These are phyloP conservation scores for Bryoglossum gracile DNA, from an alignment of 495 filamentous ascomycete genomes.

Conservation along the genomic window DNA sequence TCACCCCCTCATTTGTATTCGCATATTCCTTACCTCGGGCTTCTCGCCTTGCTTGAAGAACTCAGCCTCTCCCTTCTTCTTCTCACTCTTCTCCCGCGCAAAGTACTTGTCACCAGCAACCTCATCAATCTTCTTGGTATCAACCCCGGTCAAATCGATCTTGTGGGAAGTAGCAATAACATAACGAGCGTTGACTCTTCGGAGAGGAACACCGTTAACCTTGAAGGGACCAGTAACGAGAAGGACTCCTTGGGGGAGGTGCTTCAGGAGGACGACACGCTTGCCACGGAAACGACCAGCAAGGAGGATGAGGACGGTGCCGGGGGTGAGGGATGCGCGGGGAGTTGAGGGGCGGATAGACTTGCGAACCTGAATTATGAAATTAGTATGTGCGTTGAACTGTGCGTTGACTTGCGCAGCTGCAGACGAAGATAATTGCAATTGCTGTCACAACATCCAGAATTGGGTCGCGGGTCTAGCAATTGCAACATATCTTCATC, in stretches of 20 bases:
- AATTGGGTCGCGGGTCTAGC: not conserved
- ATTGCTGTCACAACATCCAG: slow-evolving; percentile 10
- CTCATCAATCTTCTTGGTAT: slow-evolving; percentile 78
- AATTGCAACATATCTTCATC: slow-evolving; percentile 5
- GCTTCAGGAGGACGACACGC: slow-evolving; percentile 97
- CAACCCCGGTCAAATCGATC: slow-evolving; percentile 78
- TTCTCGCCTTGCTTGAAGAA: slow-evolving; percentile 99
- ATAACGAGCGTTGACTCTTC: slow-evolving; percentile 96
- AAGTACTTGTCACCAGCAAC: slow-evolving; percentile 82
- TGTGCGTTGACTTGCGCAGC: not conserved
- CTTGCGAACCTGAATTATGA: slow-evolving; percentile 75
- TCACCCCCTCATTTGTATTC: not conserved
- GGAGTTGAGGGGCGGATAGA: slow-evolving; percentile 74
- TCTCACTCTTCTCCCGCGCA: slow-evolving; percentile 81
- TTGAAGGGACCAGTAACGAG: slow-evolving; percentile 99
- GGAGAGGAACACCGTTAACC: slow-evolving; percentile 98
- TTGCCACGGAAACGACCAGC: slow-evolving; percentile 99
- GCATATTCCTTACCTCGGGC: slow-evolving; percentile 65
- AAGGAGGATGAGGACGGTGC: slow-evolving; percentile 94
- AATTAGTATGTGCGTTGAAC: slow-evolving; percentile 8
- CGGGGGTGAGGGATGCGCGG: slow-evolving; percentile 81
- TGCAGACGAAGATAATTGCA: not conserved
- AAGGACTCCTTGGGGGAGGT: slow-evolving; percentile 91
- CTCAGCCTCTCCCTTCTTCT: slow-evolving; percentile 89
- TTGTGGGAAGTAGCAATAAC: slow-evolving; percentile 94